Evolutionary conservation across 2,329 filamentous ascomycete genomes (phyloP).

Genomic region (Apiospora hydei): DNA sequence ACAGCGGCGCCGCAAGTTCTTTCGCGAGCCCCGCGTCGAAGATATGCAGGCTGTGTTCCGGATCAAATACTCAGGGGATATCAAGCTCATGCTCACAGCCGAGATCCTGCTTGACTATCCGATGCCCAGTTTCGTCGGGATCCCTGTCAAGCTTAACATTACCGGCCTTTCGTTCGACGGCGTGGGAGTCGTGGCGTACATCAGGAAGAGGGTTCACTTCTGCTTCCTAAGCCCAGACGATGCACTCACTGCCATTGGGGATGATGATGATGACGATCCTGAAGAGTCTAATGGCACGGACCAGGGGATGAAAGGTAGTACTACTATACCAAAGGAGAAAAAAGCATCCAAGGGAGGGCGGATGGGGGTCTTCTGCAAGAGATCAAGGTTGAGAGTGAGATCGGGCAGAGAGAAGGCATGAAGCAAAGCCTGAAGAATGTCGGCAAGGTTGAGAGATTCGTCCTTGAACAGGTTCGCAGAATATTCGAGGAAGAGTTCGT

Average conservation of each 20-base stretch:
- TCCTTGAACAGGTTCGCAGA: constrained; percentile 92
- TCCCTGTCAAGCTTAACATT: constrained; percentile 92
- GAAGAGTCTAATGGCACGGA: constrained; percentile 37
- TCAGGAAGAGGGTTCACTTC: constrained; percentile 87
- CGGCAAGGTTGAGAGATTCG: constrained; percentile 97
- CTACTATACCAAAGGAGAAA: constrained; percentile 29
- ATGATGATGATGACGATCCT: constrained; percentile 48
- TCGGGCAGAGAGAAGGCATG: constrained; percentile 87
- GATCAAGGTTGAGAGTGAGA: constrained; percentile 96
- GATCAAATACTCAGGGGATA: constrained; percentile 86
- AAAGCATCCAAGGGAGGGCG: constrained; percentile 38
- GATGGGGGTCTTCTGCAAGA: constrained; percentile 84
- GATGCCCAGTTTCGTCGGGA: constrained; percentile 97
- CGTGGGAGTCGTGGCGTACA: constrained; percentile 89
- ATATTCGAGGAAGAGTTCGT: constrained; percentile 99
- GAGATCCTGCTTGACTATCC: constrained; percentile 97
- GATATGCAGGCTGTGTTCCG: constrained; percentile 94
- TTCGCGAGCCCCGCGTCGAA: constrained; percentile 76
- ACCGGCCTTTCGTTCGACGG: constrained; percentile 96
- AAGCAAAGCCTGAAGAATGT: constrained; percentile 98
- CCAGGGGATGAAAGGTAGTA: constrained; percentile 26
- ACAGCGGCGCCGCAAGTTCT: constrained; percentile 27
- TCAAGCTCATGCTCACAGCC: constrained; percentile 87
- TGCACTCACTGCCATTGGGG: constrained; percentile 74
- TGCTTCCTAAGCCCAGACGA: constrained; percentile 95